phyloP scores from a whole-genome alignment of 192 early-diverging fungal species.

The Umbelopsis sp. region DNA sequence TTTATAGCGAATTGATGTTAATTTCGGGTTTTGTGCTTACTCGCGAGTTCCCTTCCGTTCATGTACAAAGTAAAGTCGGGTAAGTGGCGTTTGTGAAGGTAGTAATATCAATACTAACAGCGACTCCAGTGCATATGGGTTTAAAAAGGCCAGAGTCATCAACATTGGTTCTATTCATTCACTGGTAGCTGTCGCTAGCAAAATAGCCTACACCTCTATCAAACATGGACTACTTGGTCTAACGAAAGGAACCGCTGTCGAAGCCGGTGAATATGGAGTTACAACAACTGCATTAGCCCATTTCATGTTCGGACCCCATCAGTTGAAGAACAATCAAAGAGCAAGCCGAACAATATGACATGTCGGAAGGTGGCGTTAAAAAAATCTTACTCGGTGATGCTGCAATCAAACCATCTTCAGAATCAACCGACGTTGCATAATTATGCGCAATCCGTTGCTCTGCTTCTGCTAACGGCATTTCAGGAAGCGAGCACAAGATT shows the following conservation, averaged over 20 bases:
- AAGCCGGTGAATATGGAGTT: conserved; percentile 2
- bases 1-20: conserved; percentile 14
- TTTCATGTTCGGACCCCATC: background rate
- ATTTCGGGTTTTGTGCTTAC: conserved; percentile 12
- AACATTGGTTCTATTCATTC: conserved; percentile 18
- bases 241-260: conserved; percentile 2
- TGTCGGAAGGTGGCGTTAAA: conserved; percentile 1
- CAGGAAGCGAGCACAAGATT: conserved; percentile 6
- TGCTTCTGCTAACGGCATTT: background rate
- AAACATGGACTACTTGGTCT: conserved; percentile 1
- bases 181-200: conserved; percentile 5
- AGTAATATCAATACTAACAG: no score
- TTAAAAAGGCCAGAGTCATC: conserved; percentile 3
- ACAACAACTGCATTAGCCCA: background rate
- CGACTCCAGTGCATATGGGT: no score
- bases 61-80: conserved; percentile 14
- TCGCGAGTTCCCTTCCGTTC: background rate
- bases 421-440: background rate
- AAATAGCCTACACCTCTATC: background rate
- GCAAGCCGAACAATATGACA: background rate
- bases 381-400: background rate
- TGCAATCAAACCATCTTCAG: background rate
- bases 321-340: conserved; percentile 8
- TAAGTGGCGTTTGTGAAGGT: background rate
- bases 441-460: background rate